Evolutionary conservation across 345 rosid species (phyloP).

Genomic region (Eucalyptus erythrocorys): DNA sequence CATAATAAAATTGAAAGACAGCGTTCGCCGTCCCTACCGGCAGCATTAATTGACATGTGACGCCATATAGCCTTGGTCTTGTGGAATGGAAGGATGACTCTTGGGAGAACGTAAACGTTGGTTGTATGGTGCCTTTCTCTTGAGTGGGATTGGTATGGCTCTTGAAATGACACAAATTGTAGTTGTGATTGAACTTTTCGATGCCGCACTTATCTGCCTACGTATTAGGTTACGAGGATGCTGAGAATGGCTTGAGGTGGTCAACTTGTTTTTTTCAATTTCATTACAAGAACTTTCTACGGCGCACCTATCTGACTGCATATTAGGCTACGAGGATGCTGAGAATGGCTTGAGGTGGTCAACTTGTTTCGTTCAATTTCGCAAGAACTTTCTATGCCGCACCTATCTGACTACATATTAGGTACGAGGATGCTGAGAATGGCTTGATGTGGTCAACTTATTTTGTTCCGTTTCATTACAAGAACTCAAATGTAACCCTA

Average conservation of each 20-base stretch:
- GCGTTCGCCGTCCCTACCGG: neutral
- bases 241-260: neutral
- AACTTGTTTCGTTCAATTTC: neutral
- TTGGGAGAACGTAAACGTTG: neutral
- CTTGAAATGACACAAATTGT: neutral
- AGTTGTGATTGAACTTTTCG: neutral
- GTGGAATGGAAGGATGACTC: neutral
- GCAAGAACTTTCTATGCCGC: neutral
- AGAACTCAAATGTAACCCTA: neutral
- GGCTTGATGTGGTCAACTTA: neutral
- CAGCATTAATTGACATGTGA: neutral
- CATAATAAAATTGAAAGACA: neutral
- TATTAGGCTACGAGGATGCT: neutral
- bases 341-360: neutral
- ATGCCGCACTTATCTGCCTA: neutral
- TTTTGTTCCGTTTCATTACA: neutral
- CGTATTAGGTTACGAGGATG: neutral
- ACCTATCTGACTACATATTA: neutral
- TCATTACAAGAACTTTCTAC: neutral
- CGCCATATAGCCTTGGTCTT: neutral
- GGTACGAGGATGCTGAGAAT: neutral
- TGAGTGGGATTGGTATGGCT: neutral
- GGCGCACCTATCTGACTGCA: neutral
- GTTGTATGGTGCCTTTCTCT: neutral
- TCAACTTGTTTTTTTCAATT: neutral